Evolutionary conservation across 2,329 filamentous ascomycete genomes (phyloP).

Genomic region (Escovopsis weberi): DNA sequence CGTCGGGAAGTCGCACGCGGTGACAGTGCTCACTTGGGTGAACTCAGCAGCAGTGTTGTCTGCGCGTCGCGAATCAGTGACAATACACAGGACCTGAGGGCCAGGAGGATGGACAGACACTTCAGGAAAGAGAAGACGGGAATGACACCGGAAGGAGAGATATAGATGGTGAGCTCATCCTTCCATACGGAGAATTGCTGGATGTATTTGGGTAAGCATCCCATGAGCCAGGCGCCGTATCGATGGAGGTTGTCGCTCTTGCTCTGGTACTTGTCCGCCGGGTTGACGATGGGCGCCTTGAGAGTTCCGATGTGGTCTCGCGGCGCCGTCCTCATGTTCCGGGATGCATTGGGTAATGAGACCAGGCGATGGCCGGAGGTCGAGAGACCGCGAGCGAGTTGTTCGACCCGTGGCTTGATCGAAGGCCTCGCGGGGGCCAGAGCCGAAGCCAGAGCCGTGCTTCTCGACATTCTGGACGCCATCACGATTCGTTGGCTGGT

Average conservation of each 20-base stretch:
- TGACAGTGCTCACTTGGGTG: constrained; percentile 85
- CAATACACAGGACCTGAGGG: background rate
- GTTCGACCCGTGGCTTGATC: constrained; percentile 25
- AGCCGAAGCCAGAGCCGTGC: constrained; percentile 39
- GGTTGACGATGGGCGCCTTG: constrained; percentile 71
- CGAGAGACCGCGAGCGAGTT: constrained; percentile 34
- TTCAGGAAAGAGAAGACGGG: constrained; percentile 93
- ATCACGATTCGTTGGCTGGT: constrained; percentile 20
- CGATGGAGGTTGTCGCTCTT: constrained; percentile 80
- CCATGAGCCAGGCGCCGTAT: constrained; percentile 94
- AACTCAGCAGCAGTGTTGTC: constrained; percentile 96
- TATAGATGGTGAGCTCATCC: constrained; percentile 92
- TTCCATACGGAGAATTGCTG: constrained; percentile 99
- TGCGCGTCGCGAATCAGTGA: constrained; percentile 14
- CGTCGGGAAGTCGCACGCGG: constrained; percentile 89
- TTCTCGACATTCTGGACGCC: constrained; percentile 46
- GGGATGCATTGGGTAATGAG: constrained; percentile 43
- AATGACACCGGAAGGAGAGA: constrained; percentile 73
- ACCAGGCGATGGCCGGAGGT: constrained; percentile 34
- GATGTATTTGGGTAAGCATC: constrained; percentile 91
- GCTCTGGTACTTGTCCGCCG: constrained; percentile 79
- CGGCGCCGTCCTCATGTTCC: constrained; percentile 54
- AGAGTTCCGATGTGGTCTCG: constrained; percentile 47
- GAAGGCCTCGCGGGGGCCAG: constrained; percentile 31
- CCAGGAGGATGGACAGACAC: constrained; percentile 28